Percentiles rank a stretch among this genome's conserved stretches.
Evolutionary conservation across 495 filamentous ascomycete species (phyloP).

Genomic region (Penicillium robsamsonii): DNA sequence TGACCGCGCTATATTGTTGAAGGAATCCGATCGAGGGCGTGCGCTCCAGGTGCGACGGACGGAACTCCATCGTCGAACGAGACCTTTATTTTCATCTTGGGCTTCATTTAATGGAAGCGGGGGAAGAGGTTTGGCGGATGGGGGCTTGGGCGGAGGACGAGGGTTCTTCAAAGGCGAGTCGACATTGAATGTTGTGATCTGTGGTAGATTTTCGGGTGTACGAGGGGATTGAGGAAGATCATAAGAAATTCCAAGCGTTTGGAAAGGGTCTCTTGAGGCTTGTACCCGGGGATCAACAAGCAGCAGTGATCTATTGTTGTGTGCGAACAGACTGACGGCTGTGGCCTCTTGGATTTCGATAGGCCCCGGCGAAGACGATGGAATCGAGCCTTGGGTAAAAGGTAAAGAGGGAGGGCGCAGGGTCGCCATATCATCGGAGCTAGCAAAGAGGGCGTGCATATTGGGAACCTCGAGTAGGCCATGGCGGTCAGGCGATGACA

Average conservation of each 20-base stretch:
- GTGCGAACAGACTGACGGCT: conserved; percentile 78
- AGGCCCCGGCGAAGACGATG: conserved; percentile 50
- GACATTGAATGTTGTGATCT: conserved; percentile 48
- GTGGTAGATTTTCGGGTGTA: conserved; percentile 40
- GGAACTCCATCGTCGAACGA: conserved; percentile 50
- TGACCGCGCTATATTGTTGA: conserved; percentile 38
- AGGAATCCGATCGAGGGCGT: conserved; percentile 57
- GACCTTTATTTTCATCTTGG: conserved; percentile 37
- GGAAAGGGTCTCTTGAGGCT: conserved; percentile 25
- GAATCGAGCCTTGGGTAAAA: conserved; percentile 48
- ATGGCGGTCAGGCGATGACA: conserved; percentile 10
- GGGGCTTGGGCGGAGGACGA: conserved; percentile 66
- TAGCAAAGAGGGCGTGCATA: conserved; percentile 31
- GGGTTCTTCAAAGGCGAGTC: conserved; percentile 76
- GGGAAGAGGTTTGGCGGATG: conserved; percentile 70
- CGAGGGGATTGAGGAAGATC: conserved; percentile 13
- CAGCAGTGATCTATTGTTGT: conserved; percentile 80
- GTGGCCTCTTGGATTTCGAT: conserved; percentile 70
- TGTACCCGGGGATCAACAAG: conserved; percentile 67
- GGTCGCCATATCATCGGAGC: conserved; percentile 35
- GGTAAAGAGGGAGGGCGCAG: conserved; percentile 47
- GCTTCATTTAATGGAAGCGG: conserved; percentile 64
- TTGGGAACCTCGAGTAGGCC: conserved; percentile 21
- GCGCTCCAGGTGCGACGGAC: conserved; percentile 57
- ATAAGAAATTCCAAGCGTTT: conserved; percentile 22